Conservation (phyloP, 2,329 filamentous ascomycete genomes). For the Fusarium sp. region DNA sequence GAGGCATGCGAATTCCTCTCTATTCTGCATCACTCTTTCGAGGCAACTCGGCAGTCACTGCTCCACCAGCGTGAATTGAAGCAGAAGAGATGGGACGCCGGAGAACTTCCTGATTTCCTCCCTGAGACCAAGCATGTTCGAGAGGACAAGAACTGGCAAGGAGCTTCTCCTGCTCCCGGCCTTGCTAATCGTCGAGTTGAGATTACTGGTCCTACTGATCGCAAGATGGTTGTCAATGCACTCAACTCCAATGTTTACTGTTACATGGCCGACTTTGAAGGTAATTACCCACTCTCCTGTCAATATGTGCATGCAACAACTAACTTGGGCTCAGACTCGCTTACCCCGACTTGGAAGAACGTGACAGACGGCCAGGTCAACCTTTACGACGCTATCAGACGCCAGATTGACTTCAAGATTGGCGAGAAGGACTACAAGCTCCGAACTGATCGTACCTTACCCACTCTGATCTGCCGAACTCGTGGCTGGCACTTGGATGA, state of each 20-base stretch:
- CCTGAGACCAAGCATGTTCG: conserved; percentile 96
- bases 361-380: conserved; percentile 99
- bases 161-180: conserved; percentile 92
- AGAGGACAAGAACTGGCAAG: conserved; percentile 94
- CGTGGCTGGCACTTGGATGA: conserved; percentile 98
- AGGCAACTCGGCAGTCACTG: too few species aligned
- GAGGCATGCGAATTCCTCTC: too few species aligned
- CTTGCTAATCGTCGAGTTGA: conserved; percentile 94
- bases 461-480: conserved; percentile 93
- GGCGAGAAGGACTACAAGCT: conserved; percentile 98
- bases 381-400: conserved; percentile 94
- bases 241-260: conserved; percentile 97
- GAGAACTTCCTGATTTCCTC: conserved; percentile 86
- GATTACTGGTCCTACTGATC: conserved; percentile 96
- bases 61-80: too few species aligned
- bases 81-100: too few species aligned
- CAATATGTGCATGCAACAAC: background rate
- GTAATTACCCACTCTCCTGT: conserved; percentile 64
- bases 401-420: conserved; percentile 96
- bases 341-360: conserved; percentile 97
- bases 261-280: conserved; percentile 99
- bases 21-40: too few species aligned
- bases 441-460: conserved; percentile 85
- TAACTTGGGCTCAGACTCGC: conserved; percentile 76
- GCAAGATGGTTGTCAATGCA: conserved; percentile 99